Base-by-base conservation (phyloP, 148 eudicot genomes). In the Rhododendron ferrugineum region DNA sequence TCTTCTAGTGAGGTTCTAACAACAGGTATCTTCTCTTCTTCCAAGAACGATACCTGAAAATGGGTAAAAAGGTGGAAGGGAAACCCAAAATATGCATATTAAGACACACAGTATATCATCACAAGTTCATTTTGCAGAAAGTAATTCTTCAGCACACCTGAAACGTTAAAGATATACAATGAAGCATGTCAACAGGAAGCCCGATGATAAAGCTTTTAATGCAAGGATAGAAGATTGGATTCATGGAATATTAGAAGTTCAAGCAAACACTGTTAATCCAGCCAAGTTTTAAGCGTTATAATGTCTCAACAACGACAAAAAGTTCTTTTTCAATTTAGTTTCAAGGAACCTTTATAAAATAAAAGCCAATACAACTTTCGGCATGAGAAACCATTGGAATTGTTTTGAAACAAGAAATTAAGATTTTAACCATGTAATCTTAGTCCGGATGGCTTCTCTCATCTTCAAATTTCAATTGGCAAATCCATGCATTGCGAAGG, bases 11-110 rank as follows among this genome's bases (percentile, higher is more conserved):
- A 90, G 89, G 70, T 87, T 78, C 93, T 91, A 83, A 97, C 90
- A 66, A 94, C 96, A 15, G 98, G 99, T 82, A 97, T 90, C 87
- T 87, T 93, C 90, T 95, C 98, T 91, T 97, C 98, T 91, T 91
- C 94, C 86, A 97, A 49, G 87, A 97, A 93, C 92, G 93, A 91
- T 82, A 97, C 98, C 98, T 97, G 86, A 88, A 81, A 62, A 74
- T 30, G n/a, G 72, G 81, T 16, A 34, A 40, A 78, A n/a, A 26
- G 64, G 81, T 50, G 16, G 85, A 80, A 49, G 32, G 34, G 32
- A 36, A n/a, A 30, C 28, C 2, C 23, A 13, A 6, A 40, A 64
- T 14, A 28, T 8, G n/a, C 37, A 68, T 44, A 28, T 82, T 30
- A 28, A 82, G 50, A 42, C 32, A 6, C 14, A 11, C 11, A 32